These are phyloP conservation scores for Pseudopithomyces maydicus DNA, from an alignment of 2,329 filamentous ascomycete genomes.

Conservation along the genomic window DNA sequence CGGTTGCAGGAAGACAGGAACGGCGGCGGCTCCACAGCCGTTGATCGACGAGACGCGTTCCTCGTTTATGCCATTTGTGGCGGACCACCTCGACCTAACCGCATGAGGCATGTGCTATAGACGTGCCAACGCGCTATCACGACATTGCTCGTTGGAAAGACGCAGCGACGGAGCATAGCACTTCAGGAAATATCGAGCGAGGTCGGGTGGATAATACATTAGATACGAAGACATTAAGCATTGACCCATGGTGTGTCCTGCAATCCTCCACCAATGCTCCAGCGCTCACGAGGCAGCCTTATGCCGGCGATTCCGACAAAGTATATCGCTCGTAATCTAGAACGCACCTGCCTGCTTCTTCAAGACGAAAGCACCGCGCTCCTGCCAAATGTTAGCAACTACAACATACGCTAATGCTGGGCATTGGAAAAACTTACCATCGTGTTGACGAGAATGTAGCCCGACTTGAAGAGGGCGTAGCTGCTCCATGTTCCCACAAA, in stretches of 20 bases:
- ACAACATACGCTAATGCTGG: not conserved
- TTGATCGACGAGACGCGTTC: conserved; percentile 1
- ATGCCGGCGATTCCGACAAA: not conserved
- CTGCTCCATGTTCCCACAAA: conserved; percentile 53
- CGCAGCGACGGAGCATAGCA: not conserved
- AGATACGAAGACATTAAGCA: not conserved
- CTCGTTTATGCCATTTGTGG: too few relatives aligned
- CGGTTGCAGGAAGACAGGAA: not conserved
- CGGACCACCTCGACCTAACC: not conserved
- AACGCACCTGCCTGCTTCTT: conserved; percentile 36
- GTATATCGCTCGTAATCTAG: conserved; percentile 9
- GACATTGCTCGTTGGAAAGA: not conserved
- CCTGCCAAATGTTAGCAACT: conserved; percentile 11
- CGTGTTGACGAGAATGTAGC: conserved; percentile 47
- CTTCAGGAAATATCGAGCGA: conserved; percentile 3
- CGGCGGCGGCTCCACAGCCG: conserved; percentile 4
- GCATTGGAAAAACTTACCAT: conserved; percentile 32
- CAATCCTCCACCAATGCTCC: not conserved
- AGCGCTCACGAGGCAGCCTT: not conserved
- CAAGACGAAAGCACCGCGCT: conserved; percentile 45
- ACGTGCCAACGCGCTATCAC: not conserved
- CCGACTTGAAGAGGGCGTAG: conserved; percentile 48
- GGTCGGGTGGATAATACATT: not conserved
- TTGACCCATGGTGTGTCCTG: not conserved
- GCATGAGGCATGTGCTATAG: conserved; percentile 3